Conservation (phyloP, 2,329 filamentous ascomycete species). For the Colletotrichum euphorbiae region DNA sequence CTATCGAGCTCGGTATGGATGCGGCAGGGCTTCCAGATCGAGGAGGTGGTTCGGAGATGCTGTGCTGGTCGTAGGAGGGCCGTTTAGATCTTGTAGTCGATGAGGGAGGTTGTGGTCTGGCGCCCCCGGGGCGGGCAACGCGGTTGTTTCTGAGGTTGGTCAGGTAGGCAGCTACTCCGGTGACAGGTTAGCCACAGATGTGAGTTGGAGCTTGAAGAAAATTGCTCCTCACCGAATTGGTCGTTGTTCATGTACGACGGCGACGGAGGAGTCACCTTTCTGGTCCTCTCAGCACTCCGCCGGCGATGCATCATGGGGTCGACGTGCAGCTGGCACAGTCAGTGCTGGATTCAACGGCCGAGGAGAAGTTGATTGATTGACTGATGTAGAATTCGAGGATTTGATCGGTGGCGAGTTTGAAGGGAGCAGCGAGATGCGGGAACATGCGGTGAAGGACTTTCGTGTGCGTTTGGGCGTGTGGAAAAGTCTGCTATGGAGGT, state of each 20-base stretch:
- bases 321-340: background rate
- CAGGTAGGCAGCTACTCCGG: constrained; percentile 37
- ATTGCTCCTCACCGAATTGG: constrained; percentile 68
- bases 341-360: background rate
- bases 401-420: background rate
- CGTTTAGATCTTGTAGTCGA: constrained; percentile 50
- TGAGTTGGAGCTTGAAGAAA: constrained; percentile 11
- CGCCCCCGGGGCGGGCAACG: constrained; percentile 75
- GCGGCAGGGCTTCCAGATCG: constrained; percentile 21
- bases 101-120: constrained; percentile 68
- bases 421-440: background rate
- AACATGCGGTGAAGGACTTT: constrained; percentile 21
- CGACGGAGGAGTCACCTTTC: constrained; percentile 71
- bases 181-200: constrained; percentile 14
- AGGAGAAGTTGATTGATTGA: background rate
- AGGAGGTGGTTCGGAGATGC: constrained; percentile 42
- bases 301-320: constrained; percentile 33
- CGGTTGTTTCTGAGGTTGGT: constrained; percentile 76
- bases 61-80: constrained; percentile 45
- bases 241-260: constrained; percentile 75
- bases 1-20: constrained; percentile 32
- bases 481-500: constrained; percentile 21
- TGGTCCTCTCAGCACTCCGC: constrained; percentile 53
- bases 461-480: background rate
- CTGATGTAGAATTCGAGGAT: background rate